Conservation (phyloP, 805 yeast species). For the Candida tibetensis region DNA sequence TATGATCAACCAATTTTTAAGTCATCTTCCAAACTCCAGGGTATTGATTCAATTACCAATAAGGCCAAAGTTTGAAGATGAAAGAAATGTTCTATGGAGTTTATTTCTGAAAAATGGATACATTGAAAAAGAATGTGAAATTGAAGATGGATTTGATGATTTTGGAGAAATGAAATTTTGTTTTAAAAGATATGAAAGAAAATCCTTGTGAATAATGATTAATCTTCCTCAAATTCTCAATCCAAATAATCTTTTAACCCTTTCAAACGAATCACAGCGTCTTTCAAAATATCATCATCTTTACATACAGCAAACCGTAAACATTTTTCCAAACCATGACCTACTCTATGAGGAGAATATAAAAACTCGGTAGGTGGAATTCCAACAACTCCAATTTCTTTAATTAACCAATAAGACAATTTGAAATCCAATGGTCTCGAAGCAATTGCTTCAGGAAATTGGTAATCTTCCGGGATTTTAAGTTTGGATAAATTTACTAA, state of each 20-base stretch:
- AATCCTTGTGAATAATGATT: no score
- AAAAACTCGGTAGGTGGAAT: constrained; percentile 98
- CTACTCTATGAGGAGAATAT: constrained; percentile 55
- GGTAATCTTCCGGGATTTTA: constrained; percentile 70
- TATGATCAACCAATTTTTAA: constrained; percentile 53
- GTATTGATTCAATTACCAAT: constrained; percentile 76
- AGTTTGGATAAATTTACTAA: constrained; percentile 84
- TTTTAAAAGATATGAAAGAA: constrained; percentile 31
- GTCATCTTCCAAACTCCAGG: constrained; percentile 28
- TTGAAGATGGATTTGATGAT: constrained; percentile 76
- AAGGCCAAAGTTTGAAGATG: constrained; percentile 61
- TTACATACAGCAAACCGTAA: constrained; percentile 96
- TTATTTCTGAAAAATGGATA: constrained; percentile 42
- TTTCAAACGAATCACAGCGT: constrained; percentile 75
- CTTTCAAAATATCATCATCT: constrained; percentile 74
- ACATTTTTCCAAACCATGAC: constrained; percentile 74
- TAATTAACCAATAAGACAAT: constrained; percentile 88
- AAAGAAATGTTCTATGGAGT: constrained; percentile 59
- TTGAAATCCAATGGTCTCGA: constrained; percentile 80
- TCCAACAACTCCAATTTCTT: constrained; percentile 90
- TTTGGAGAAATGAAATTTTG: constrained; percentile 71
- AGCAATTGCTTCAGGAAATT: constrained; percentile 66
- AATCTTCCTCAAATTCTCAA: no score
- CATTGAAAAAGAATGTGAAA: constrained; percentile 32
- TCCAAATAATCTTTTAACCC: constrained; percentile 61